A percentile compares a stretch with the other conserved stretches of the same genome.
Evolutionary conservation across 2,329 filamentous ascomycete genomes (phyloP).

Genomic region (Scedosporium boydii): DNA sequence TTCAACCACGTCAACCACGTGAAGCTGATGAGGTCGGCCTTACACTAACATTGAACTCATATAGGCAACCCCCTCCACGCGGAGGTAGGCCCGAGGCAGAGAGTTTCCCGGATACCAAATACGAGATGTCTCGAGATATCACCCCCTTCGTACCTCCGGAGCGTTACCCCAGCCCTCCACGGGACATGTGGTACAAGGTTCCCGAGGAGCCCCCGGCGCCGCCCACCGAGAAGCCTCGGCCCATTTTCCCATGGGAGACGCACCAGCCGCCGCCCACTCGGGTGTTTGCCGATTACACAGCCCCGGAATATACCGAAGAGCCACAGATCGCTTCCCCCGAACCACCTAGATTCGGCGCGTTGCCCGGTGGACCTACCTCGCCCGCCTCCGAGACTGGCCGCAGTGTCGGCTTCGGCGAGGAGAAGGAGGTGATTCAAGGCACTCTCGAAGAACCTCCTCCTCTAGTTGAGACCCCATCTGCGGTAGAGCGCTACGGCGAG

Average conservation of each 20-base stretch:
- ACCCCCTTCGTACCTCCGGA: slow-evolving; percentile 67
- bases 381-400: not conserved
- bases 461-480: slow-evolving; percentile 8
- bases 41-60: slow-evolving; percentile 9
- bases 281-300: slow-evolving; percentile 37
- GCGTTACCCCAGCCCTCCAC: slow-evolving; percentile 73
- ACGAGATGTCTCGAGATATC: slow-evolving; percentile 72
- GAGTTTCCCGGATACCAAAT: slow-evolving; percentile 70
- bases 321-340: not conserved
- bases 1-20: not conserved
- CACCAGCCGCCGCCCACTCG: slow-evolving; percentile 53
- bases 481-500: slow-evolving; percentile 28
- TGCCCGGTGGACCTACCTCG: slow-evolving; percentile 3
- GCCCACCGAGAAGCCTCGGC: slow-evolving; percentile 44
- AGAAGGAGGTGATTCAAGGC: slow-evolving; percentile 1
- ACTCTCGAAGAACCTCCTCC: not conserved
- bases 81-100: slow-evolving; percentile 74
- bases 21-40: not conserved
- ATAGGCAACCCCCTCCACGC: slow-evolving; percentile 54
- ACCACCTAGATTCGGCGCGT: not conserved
- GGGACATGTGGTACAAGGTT: slow-evolving; percentile 80
- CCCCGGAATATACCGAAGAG: not conserved
- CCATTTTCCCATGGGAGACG: slow-evolving; percentile 88
- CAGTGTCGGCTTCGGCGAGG: not conserved
- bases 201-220: slow-evolving; percentile 53